Evolutionary conservation across 2,329 filamentous ascomycete genomes (phyloP).

Genomic region (Ophiostoma australiae): DNA sequence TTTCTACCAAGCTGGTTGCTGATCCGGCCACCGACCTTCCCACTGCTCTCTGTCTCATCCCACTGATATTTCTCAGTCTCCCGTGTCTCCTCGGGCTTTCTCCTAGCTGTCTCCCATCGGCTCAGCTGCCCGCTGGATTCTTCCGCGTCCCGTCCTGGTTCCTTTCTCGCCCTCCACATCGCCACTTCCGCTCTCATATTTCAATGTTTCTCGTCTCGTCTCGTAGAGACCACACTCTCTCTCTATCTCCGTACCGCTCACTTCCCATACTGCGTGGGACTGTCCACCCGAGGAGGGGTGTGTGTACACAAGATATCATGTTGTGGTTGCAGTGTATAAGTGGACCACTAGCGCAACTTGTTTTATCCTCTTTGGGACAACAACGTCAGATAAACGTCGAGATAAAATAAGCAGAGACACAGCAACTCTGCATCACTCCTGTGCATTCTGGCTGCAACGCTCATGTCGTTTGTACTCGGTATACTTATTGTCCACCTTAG

Average conservation of each 20-base stretch:
- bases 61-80: background rate
- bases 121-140: background rate
- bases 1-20: background rate
- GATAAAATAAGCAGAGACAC: background rate
- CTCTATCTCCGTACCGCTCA: background rate
- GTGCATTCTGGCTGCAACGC: background rate
- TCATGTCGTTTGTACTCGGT: too few species aligned
- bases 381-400: constrained; percentile 6
- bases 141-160: background rate
- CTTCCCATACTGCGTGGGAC: background rate
- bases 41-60: background rate
- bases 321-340: constrained; percentile 16
- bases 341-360: background rate
- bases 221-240: background rate
- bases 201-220: background rate
- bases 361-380: constrained; percentile 16
- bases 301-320: background rate
- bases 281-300: background rate
- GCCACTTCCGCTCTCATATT: background rate
- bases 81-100: background rate
- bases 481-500: background rate
- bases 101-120: background rate
- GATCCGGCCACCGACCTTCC: background rate
- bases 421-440: background rate
- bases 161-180: background rate